These are phyloP conservation scores for Chondrus crispus DNA, from an alignment of 23 red algal genomes.

Conservation along the genomic window DNA sequence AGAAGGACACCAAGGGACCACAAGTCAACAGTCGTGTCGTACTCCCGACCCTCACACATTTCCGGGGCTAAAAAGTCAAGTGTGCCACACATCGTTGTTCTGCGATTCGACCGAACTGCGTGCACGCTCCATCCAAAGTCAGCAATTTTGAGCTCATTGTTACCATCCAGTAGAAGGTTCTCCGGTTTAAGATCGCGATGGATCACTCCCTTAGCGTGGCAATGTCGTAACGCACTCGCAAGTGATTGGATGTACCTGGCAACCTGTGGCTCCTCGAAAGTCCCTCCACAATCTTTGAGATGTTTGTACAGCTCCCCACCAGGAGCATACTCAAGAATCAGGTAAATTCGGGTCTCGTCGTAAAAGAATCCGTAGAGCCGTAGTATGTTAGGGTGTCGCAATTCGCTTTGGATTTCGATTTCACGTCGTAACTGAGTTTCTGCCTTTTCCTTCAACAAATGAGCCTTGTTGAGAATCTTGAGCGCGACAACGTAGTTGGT, in stretches of 20 bases:
- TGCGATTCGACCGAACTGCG: conserved; percentile 51
- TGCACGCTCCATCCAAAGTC: conserved; percentile 97
- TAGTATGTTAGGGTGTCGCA: conserved; percentile 82
- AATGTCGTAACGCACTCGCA: conserved; percentile 79
- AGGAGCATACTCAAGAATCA: conserved; percentile 89
- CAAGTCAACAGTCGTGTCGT: conserved; percentile 81
- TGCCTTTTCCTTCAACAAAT: conserved; percentile 46
- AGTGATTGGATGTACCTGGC: conserved; percentile 70
- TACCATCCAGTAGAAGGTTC: conserved; percentile 74
- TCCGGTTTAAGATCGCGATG: conserved; percentile 87
- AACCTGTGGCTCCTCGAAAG: conserved; percentile 59
- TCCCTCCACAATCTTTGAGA: conserved; percentile 60
- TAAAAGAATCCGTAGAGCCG: conserved; percentile 90
- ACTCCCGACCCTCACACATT: conserved; percentile 76
- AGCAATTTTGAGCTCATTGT: conserved; percentile 71
- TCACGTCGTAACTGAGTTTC: conserved; percentile 80
- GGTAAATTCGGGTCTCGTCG: conserved; percentile 76
- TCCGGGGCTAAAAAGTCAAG: conserved; percentile 95
- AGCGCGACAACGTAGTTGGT: conserved; percentile 80
- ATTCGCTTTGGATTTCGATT: conserved; percentile 88
- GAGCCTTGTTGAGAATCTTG: conserved; percentile 79
- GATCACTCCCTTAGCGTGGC: conserved; percentile 89
- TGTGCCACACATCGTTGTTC: conserved; percentile 93
- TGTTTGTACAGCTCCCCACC: conserved; percentile 88
- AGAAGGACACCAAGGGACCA: conserved; percentile 91